These are phyloP conservation scores for Casaregolazyma lundiana DNA, from an alignment of 1,139 yeast species.

Conservation along the genomic window DNA sequence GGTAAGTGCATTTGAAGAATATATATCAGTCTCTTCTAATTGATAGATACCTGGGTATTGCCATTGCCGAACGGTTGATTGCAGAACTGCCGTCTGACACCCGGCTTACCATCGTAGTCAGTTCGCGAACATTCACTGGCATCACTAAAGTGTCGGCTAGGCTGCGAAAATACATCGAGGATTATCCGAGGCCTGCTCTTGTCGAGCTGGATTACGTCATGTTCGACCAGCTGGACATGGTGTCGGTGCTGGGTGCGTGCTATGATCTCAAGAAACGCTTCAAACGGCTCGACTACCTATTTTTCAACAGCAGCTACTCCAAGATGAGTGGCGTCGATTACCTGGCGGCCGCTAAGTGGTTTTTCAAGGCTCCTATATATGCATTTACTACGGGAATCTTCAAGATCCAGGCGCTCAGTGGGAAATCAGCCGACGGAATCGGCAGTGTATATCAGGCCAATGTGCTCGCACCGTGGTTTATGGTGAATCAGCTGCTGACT, in stretches of 20 bases:
- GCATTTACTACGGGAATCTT: slow-evolving; percentile 75
- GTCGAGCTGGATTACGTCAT: slow-evolving; percentile 82
- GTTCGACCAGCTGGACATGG: slow-evolving; percentile 89
- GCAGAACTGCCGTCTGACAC: slow-evolving; percentile 50
- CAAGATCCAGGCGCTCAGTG: slow-evolving; percentile 75
- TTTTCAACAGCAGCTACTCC: slow-evolving; percentile 87
- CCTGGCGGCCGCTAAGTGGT: slow-evolving; percentile 66
- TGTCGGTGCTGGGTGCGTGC: slow-evolving; percentile 70
- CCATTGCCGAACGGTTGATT: slow-evolving; percentile 74
- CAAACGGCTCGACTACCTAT: slow-evolving; percentile 65
- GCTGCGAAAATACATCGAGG: slow-evolving; percentile 49
- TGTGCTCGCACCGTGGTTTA: slow-evolving; percentile 89
- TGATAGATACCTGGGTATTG: slow-evolving; percentile 71
- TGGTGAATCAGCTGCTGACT: slow-evolving; percentile 57
- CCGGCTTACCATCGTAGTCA: slow-evolving; percentile 71
- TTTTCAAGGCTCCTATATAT: slow-evolving; percentile 56
- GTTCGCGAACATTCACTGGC: slow-evolving; percentile 82
- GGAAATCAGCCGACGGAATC: slow-evolving; percentile 63
- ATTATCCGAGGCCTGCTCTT: slow-evolving; percentile 37
- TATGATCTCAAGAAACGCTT: slow-evolving; percentile 64
- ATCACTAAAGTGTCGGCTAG: slow-evolving; percentile 68
- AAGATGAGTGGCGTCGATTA: slow-evolving; percentile 84
- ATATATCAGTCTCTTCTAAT: neutral
- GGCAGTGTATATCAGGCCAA: slow-evolving; percentile 93
- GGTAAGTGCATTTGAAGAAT: slow-evolving; percentile 30